phyloP scores from a whole-genome alignment of 2,329 filamentous ascomycete genomes.

The Aureobasidium namibiae region DNA sequence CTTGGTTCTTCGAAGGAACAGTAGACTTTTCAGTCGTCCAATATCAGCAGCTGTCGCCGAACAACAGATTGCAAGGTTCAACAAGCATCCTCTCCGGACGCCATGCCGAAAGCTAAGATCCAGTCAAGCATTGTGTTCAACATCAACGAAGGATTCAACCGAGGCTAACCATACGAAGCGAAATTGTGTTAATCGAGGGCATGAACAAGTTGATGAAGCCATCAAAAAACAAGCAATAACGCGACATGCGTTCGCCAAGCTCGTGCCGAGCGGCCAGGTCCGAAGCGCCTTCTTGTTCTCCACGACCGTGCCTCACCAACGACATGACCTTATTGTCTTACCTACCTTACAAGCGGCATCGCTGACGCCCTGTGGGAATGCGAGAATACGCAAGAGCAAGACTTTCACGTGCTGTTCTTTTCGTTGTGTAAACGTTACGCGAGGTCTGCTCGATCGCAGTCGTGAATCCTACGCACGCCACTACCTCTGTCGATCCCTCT shows the following conservation, averaged over 20 bases:
- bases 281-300: neutral
- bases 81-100: conserved; percentile 1
- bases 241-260: neutral
- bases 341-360: neutral
- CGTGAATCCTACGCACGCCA: neutral
- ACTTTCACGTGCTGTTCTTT: neutral
- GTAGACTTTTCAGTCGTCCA: neutral
- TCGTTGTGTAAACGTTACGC: too few relatives aligned
- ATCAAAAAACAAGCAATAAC: neutral
- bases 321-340: neutral
- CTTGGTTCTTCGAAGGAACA: neutral
- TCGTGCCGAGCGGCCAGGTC: neutral
- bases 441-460: neutral
- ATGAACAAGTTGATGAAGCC: neutral
- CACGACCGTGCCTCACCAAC: neutral
- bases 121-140: neutral
- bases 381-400: neutral
- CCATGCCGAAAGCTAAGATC: neutral
- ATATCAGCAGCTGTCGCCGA: neutral
- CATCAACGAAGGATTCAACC: neutral
- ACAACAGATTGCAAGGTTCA: neutral
- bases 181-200: neutral
- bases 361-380: neutral
- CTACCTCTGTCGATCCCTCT: neutral
- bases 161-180: neutral